Evolutionary conservation across 2,329 filamentous ascomycete genomes (phyloP).

Genomic region (Atkinsonella hypoxylon): DNA sequence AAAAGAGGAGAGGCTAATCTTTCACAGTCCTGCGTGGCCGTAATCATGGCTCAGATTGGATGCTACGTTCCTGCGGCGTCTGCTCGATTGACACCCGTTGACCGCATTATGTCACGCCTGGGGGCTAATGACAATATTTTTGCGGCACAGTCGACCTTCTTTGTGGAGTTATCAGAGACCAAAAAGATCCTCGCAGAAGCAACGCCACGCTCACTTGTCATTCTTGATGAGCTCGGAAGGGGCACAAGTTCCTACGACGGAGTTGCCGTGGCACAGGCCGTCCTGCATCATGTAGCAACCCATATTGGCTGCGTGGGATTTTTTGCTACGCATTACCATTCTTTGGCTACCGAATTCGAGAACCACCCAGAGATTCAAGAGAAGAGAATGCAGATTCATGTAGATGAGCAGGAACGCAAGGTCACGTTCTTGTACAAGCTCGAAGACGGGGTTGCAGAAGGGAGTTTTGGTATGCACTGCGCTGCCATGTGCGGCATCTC

Average conservation of each 20-base stretch:
- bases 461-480: conserved; percentile 98
- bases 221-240: conserved; percentile 89
- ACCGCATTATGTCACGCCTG: conserved; percentile 96
- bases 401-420: conserved; percentile 71
- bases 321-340: conserved; percentile 97
- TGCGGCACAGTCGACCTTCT: conserved; percentile 94
- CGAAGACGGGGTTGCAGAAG: conserved; percentile 86
- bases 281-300: conserved; percentile 89
- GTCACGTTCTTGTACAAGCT: conserved; percentile 96
- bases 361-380: conserved; percentile 77
- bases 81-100: conserved; percentile 77
- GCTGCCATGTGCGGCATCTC: conserved; percentile 96
- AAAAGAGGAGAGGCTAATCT: neutral
- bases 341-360: conserved; percentile 80
- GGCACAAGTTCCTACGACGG: conserved; percentile 94
- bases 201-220: conserved; percentile 85
- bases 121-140: conserved; percentile 99
- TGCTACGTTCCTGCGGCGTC: conserved; percentile 79
- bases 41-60: conserved; percentile 95
- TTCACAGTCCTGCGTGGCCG: conserved; percentile 72
- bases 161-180: conserved; percentile 92
- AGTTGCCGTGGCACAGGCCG: conserved; percentile 89
- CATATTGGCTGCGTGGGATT: conserved; percentile 91
- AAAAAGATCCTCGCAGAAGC: conserved; percentile 96
- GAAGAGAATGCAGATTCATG: conserved; percentile 87